Evolutionary conservation across 495 filamentous ascomycete species (phyloP).

Genomic region (Penicillium herquei): DNA sequence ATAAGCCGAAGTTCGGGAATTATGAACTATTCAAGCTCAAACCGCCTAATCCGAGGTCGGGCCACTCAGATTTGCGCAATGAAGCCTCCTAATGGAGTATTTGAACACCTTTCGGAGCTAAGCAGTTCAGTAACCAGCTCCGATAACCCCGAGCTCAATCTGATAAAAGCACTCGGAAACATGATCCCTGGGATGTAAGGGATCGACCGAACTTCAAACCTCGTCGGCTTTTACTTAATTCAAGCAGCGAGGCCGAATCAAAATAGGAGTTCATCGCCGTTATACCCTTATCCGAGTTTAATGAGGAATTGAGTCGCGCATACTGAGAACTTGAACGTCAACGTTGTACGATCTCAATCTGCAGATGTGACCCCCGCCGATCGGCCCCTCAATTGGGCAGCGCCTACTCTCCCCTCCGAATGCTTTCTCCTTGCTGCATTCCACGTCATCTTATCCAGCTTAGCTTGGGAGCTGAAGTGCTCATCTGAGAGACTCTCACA

Average conservation of each 20-base stretch:
- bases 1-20: neutral
- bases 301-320: no score
- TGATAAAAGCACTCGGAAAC: slow-evolving; percentile 4
- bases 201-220: neutral
- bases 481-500: neutral
- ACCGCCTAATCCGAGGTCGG: neutral
- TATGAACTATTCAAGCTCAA: neutral
- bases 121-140: neutral
- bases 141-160: slow-evolving; percentile 2
- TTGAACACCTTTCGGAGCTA: neutral
- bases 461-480: neutral
- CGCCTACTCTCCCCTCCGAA: neutral
- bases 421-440: slow-evolving; percentile 2
- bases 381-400: slow-evolving; percentile 6
- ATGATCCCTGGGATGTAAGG: slow-evolving; percentile 1
- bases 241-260: no score
- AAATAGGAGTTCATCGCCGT: no score
- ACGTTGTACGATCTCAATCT: neutral
- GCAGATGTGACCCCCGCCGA: neutral
- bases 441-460: neutral
- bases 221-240: no score
- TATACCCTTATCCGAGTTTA: no score
- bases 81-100: neutral
- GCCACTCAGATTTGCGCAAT: neutral
- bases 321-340: neutral